Evolutionary conservation across 2,329 filamentous ascomycete genomes (phyloP), one percentile per base, ranked within the genome.

Genomic region (Delphinella strobiligena): DNA sequence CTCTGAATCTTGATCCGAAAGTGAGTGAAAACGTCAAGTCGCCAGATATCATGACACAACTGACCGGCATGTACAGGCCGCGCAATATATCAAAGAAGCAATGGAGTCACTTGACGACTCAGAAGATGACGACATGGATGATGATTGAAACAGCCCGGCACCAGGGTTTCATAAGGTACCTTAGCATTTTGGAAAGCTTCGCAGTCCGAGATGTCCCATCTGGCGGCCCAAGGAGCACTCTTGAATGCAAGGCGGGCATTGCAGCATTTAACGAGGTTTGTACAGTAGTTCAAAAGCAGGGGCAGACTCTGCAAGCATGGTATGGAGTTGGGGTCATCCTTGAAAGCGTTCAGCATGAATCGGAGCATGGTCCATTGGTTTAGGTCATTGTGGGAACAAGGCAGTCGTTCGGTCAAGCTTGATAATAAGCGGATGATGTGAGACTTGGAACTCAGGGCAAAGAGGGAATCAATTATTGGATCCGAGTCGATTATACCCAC

Each of bases 1-100:
- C 91, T 14, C 67, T 96, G 54, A 94, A 94, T 61, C 66, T 98
- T 54, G 91, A 98, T 67, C 91, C 89, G 19, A 96, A 96, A 79
- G 89, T 93, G 68, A 56, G 70, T 42, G 12, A 14, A 30, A n/a
- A n/a, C n/a, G n/a, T n/a, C n/a, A n/a, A n/a, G n/a, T n/a, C n/a
- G n/a, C n/a, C n/a, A n/a, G n/a, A n/a, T n/a, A n/a, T n/a, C n/a
- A n/a, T n/a, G n/a, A n/a, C n/a, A n/a, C n/a, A n/a, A n/a, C 42
- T 54, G 33, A 50, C 45, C 42, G 27, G 34, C 14, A 38, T 27
- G 34, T 17, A 30, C 49, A 94, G 88, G 86, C 89, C 51, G 87
- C 85, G 48, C 81, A 84, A 47, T 82, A 87, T 60, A 95, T 98
- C 62, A 98, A 96, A 63, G 87, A 94, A 58, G 87, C 86, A 14